Base-by-base conservation (phyloP, 1,284 basidiomycete genomes). In the Ustilago loliicola region DNA sequence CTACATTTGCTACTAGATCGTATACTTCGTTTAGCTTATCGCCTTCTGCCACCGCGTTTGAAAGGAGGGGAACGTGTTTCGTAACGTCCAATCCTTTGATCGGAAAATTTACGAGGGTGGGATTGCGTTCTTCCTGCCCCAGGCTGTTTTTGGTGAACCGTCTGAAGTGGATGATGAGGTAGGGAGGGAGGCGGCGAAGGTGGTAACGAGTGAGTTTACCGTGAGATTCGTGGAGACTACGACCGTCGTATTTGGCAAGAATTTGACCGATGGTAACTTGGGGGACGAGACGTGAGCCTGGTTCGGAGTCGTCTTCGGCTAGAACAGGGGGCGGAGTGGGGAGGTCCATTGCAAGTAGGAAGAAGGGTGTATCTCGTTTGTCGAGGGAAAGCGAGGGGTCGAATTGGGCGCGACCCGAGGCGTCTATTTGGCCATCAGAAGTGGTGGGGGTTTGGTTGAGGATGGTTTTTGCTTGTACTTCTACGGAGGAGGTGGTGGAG, bases 141-240 rank as follows among this genome's bases (percentile, higher is more conserved):
- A 99, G 98, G 60, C 91, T 91, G 87, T 99, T 99, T 87, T 94
- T 97, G n/a, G 94, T 97, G 88, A 99, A 99, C 34, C 97, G 91
- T 85, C 96, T 98, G 89, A 93, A 96, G 86, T 98, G 94, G 27
- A 98, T 89, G 80, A 99, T 93, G 79, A 99, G 91, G 86, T 96
- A 98, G 48, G 90, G 94, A 23, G 97, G 97, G 65, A 99, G 89
- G 25, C 90, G 89, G 71, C 93, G 92, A 78, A 96, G 92, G 86
- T 97, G 95, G 88, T 93, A 98, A 51, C 95, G 90, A 81, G 93
- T 69, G 48, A 86, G 80, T 48, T 61, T 66, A 15, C 72, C 70
- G 17, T 68, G 47, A 9, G 81, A 74, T n/a, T 82, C 72, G 56
- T 85, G 81, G 50, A 83, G 71, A 6, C 78, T 66, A 5, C 53